Percentiles rank a stretch among this genome's conserved stretches.
Conservation (phyloP, 192 early-diverging fungal species). For the Diversispora epigaea region DNA sequence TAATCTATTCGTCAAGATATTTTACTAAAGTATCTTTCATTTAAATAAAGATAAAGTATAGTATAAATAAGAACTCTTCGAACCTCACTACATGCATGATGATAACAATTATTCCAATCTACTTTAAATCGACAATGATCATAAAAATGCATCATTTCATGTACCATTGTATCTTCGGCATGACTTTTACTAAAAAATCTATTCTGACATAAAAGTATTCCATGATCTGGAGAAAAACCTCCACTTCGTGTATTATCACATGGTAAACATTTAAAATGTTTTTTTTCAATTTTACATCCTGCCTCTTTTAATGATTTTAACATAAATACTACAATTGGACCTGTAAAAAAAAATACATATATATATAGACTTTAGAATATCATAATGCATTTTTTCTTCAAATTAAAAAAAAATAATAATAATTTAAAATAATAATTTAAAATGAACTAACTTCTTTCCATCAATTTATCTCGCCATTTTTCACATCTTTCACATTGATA, state of each 20-base stretch:
- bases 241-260: constrained; percentile 84
- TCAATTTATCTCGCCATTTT: constrained; percentile 71
- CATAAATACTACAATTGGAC: constrained; percentile 89
- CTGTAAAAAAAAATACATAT: constrained; percentile 43
- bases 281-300: constrained; percentile 59
- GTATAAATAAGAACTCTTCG: constrained; percentile 33
- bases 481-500: constrained; percentile 68
- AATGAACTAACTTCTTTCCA: constrained; percentile 57
- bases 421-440: neutral
- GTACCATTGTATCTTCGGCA: constrained; percentile 89
- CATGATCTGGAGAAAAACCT: constrained; percentile 77
- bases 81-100: constrained; percentile 78
- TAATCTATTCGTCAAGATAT: constrained; percentile 46
- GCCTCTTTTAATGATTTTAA: constrained; percentile 68
- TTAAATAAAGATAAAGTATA: neutral
- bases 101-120: constrained; percentile 70
- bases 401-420: neutral
- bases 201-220: constrained; percentile 88
- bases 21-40: neutral
- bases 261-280: constrained; percentile 74
- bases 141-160: constrained; percentile 88
- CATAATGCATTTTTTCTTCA: neutral
- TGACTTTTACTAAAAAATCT: constrained; percentile 74
- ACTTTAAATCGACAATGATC: constrained; percentile 74
- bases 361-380: no score